phyloP scores from a whole-genome alignment of 129 eudicot species.

The Flaveria bidentis region DNA sequence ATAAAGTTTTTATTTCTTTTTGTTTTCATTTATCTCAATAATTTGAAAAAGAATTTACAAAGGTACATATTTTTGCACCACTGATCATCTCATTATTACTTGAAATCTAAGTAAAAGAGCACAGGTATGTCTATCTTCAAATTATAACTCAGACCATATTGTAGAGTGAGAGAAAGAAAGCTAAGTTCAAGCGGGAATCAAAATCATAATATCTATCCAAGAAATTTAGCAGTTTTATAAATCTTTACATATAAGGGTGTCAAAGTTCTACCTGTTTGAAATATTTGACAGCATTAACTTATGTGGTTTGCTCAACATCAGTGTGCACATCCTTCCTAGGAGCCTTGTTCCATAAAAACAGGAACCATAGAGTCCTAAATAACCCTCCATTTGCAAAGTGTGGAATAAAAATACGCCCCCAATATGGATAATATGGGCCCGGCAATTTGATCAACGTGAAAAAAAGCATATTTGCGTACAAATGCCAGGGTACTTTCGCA shows the following conservation, averaged over 20 bases:
- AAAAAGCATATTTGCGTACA: conserved; percentile 51
- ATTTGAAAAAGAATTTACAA: not conserved
- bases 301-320: conserved; percentile 18
- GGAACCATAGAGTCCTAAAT: conserved; percentile 72
- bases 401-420: conserved; percentile 91
- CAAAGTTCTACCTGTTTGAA: conserved; percentile 19
- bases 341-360: conserved; percentile 58
- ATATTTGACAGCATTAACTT: conserved; percentile 24
- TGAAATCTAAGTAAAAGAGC: not conserved
- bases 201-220: not conserved
- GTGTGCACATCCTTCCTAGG: conserved; percentile 42
- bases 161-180: conserved; percentile 3
- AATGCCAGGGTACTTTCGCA: conserved; percentile 61
- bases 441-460: conserved; percentile 81
- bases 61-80: not conserved
- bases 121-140: not conserved
- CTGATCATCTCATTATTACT: not conserved
- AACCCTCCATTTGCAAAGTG: conserved; percentile 88
- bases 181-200: not conserved
- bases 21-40: not conserved
- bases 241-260: not conserved
- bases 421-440: conserved; percentile 86
- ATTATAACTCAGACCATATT: not conserved
- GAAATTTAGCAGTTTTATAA: not conserved
- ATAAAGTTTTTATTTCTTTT: not conserved